Conservation (phyloP, 768 basidiomycete species). For the Termitomyces titanicus region DNA sequence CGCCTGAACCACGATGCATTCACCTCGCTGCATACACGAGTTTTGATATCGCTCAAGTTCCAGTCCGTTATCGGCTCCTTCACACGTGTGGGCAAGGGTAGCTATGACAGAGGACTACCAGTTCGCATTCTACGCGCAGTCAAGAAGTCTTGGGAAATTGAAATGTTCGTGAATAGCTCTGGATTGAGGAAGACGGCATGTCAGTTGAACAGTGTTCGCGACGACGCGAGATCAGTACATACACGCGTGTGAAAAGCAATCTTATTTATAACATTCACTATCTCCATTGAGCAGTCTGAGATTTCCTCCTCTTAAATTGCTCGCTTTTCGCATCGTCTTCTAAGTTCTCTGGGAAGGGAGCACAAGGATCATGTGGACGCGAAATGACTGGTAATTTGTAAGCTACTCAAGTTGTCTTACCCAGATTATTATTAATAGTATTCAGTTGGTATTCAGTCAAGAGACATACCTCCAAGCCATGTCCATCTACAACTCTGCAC, state of each 20-base stretch:
- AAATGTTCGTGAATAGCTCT: not conserved
- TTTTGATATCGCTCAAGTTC: conserved; percentile 5
- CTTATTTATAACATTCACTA: too few relatives aligned
- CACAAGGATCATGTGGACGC: not conserved
- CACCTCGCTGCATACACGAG: conserved; percentile 24
- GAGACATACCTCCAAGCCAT: conserved; percentile 3
- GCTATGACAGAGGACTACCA: not conserved
- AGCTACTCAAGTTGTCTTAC: not conserved
- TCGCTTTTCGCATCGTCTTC: too few relatives aligned
- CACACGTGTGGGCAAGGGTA: conserved; percentile 1
- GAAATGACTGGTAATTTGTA: not conserved
- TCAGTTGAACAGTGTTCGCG: too few relatives aligned
- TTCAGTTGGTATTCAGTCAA: too few relatives aligned
- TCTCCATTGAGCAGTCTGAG: too few relatives aligned
- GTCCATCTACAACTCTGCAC: conserved; percentile 9
- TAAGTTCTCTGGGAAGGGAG: too few relatives aligned
- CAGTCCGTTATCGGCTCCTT: not conserved
- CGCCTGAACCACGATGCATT: conserved; percentile 16
- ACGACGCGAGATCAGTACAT: too few relatives aligned
- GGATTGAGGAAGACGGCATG: not conserved
- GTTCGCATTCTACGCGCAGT: not conserved
- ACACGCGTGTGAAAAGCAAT: not conserved
- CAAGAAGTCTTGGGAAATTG: too few relatives aligned
- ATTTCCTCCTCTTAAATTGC: too few relatives aligned
- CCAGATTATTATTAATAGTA: not conserved